Conservation (phyloP, 192 early-diverging fungal genomes). For the Coemansia sp. region DNA sequence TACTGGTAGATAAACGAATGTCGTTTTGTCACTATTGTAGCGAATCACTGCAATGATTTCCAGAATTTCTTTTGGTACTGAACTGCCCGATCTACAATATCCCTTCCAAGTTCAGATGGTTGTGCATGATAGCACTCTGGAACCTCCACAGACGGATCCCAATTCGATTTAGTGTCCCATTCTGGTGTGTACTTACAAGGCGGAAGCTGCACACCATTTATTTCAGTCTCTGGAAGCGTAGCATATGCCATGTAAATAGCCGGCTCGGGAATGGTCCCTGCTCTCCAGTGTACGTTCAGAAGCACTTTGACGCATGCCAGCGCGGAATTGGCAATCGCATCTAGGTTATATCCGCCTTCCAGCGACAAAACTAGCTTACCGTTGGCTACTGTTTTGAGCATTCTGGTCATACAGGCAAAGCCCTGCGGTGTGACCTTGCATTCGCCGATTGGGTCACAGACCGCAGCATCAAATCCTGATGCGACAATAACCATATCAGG, state of each 20-base stretch:
- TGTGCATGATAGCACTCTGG: slow-evolving; percentile 14
- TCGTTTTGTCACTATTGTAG: too few species aligned
- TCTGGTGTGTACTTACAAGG: slow-evolving; percentile 3
- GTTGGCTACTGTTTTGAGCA: slow-evolving; percentile 67
- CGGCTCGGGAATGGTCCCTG: slow-evolving; percentile 23
- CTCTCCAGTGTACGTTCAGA: slow-evolving; percentile 59
- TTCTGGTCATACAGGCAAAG: slow-evolving; percentile 84
- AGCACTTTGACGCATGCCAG: slow-evolving; percentile 74
- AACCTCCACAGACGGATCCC: slow-evolving; percentile 34
- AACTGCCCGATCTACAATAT: slow-evolving; percentile 29
- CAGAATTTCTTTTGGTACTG: slow-evolving; percentile 25
- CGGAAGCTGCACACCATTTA: slow-evolving; percentile 24
- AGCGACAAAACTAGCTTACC: slow-evolving; percentile 77
- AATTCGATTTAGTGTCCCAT: slow-evolving; percentile 20
- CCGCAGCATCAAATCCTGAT: slow-evolving; percentile 88
- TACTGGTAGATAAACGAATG: too few species aligned
- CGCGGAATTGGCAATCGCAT: slow-evolving; percentile 71
- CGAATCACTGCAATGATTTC: slow-evolving; percentile 4
- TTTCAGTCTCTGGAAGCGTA: slow-evolving; percentile 31
- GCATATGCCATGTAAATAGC: slow-evolving; percentile 37
- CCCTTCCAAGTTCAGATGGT: slow-evolving; percentile 30
- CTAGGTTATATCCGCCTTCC: slow-evolving; percentile 88
- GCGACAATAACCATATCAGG: slow-evolving; percentile 86
- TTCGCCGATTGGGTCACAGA: slow-evolving; percentile 78
- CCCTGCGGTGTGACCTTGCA: slow-evolving; percentile 77